A percentile compares a stretch with the other conserved stretches of the same genome.
Conservation (phyloP, 345 rosid genomes). For the Clarkia xantiana region DNA sequence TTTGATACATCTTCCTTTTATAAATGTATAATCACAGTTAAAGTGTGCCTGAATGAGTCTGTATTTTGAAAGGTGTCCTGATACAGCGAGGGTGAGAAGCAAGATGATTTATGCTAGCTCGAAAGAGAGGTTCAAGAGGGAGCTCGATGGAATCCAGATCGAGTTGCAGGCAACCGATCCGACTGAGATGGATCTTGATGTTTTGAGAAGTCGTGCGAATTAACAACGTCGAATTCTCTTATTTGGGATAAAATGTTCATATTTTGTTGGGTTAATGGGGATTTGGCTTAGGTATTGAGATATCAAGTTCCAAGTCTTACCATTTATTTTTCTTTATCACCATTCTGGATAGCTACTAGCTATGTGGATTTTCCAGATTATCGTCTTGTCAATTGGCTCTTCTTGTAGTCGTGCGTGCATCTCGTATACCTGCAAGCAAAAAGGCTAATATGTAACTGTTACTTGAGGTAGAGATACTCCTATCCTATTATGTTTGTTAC, state of each 20-base stretch:
- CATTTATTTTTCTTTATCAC: slow-evolving; percentile 7
- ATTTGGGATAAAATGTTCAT: slow-evolving; percentile 16
- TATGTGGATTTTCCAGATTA: too few relatives aligned
- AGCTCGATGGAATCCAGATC: slow-evolving; percentile 5
- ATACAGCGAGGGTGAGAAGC: slow-evolving; percentile 38
- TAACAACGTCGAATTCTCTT: slow-evolving; percentile 13
- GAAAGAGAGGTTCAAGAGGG: slow-evolving; percentile 13
- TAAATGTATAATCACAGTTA: too few relatives aligned
- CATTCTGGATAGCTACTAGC: slow-evolving; percentile 9
- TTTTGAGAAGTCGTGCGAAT: slow-evolving; percentile 38
- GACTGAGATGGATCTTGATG: slow-evolving; percentile 44
- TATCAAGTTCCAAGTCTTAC: slow-evolving; percentile 16
- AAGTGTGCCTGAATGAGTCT: too few relatives aligned
- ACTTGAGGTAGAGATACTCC: slow-evolving; percentile 19
- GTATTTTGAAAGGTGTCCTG: slow-evolving; percentile 30
- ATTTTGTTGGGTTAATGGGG: slow-evolving; percentile 15
- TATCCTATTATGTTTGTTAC: slow-evolving; percentile 10
- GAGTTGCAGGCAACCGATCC: slow-evolving; percentile 29
- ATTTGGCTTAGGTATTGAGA: slow-evolving; percentile 12
- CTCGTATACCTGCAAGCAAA: too few relatives aligned
- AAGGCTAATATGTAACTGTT: slow-evolving; percentile 28
- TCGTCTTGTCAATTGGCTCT: slow-evolving; percentile 6
- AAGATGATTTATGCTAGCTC: slow-evolving; percentile 60
- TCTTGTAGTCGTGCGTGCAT: slow-evolving; percentile 16
- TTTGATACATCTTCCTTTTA: too few relatives aligned